A percentile compares a stretch with the other conserved stretches of the same genome.
Evolutionary conservation across 306 rosid genomes (phyloP).

Genomic region (Dalbergia cultrata): DNA sequence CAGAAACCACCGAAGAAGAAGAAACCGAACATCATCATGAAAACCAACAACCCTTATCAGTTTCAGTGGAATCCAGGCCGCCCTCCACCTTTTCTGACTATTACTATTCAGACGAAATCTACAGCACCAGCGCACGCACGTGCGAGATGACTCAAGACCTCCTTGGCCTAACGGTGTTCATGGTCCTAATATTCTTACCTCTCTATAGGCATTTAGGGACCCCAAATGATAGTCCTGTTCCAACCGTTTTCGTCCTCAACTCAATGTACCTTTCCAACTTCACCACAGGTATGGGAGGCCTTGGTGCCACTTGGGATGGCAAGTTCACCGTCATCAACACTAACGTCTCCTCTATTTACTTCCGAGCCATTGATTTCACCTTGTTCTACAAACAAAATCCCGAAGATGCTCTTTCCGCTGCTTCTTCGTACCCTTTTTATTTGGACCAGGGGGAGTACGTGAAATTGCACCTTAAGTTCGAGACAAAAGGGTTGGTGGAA

Average conservation of each 20-base stretch:
- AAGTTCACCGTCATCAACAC: constrained; percentile 47
- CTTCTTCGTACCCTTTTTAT: constrained; percentile 52
- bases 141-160: constrained; percentile 45
- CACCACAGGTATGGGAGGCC: neutral
- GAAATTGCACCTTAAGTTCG: constrained; percentile 55
- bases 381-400: constrained; percentile 53
- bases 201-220: constrained; percentile 33
- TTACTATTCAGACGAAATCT: neutral
- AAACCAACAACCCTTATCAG: constrained; percentile 18
- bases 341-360: constrained; percentile 52
- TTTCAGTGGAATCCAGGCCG: constrained; percentile 22
- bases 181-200: constrained; percentile 41
- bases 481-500: constrained; percentile 2
- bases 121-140: neutral
- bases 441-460: constrained; percentile 50
- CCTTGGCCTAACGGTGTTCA: constrained; percentile 40
- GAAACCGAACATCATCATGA: neutral
- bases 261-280: constrained; percentile 57
- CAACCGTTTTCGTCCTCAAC: constrained; percentile 46
- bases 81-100: neutral
- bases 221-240: constrained; percentile 41
- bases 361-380: constrained; percentile 41
- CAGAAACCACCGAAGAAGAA: constrained; percentile 30
- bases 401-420: constrained; percentile 51
- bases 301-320: constrained; percentile 51